Conservation (phyloP, 208 protist species). For the Leishmania aethiopica region DNA sequence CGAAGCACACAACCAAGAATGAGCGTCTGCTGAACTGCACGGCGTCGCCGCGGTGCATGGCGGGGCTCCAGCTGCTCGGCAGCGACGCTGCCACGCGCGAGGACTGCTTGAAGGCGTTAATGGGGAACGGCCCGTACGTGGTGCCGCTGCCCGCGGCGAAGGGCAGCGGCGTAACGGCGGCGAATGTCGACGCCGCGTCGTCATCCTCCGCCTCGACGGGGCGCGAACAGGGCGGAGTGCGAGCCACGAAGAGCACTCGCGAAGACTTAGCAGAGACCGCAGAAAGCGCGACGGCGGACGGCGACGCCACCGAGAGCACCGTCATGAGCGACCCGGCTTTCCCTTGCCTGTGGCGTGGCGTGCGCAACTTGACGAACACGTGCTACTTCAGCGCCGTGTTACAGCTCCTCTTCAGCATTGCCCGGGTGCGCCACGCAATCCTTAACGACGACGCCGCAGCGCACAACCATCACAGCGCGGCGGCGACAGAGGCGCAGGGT, state of each 20-base stretch:
- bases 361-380: constrained; percentile 86
- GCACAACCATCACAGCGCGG: neutral
- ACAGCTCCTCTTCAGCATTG: constrained; percentile 79
- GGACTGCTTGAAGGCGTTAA: constrained; percentile 37
- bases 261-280: neutral
- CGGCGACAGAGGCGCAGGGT: neutral
- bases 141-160: constrained; percentile 20
- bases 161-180: neutral
- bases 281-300: neutral
- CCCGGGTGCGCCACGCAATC: constrained; percentile 57
- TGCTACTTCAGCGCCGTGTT: constrained; percentile 91
- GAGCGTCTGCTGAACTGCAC: constrained; percentile 47
- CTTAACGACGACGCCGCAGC: constrained; percentile 31
- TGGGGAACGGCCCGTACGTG: constrained; percentile 47
- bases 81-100: constrained; percentile 32
- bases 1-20: constrained; percentile 20
- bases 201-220: neutral
- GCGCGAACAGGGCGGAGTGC: neutral
- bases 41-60: constrained; percentile 57
- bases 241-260: constrained; percentile 6
- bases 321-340: constrained; percentile 21
- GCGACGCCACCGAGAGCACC: constrained; percentile 2
- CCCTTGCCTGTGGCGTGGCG: constrained; percentile 66
- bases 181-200: neutral
- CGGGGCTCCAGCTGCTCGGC: constrained; percentile 43